Evolutionary conservation across 2,329 filamentous ascomycete species (phyloP).

Genomic region (Coniochaeta ligniaria): DNA sequence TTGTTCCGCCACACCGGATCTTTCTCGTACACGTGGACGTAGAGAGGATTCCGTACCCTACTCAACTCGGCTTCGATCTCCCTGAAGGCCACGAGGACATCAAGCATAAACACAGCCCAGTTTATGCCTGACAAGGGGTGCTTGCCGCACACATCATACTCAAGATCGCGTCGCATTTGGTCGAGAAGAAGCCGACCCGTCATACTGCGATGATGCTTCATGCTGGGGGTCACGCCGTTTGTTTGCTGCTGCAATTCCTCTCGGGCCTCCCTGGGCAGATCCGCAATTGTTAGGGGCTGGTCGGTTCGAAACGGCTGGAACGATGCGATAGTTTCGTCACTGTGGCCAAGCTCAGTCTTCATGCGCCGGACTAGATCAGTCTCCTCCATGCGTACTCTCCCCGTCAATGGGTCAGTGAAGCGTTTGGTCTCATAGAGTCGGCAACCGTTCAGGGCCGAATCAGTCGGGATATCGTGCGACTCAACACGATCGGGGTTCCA

Average conservation of each 20-base stretch:
- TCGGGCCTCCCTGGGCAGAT: neutral
- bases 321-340: constrained; percentile 4
- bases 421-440: constrained; percentile 20
- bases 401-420: constrained; percentile 17
- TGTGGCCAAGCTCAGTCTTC: constrained; percentile 10
- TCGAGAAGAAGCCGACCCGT: constrained; percentile 10
- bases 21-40: constrained; percentile 20
- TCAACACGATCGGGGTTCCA: constrained; percentile 29
- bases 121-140: constrained; percentile 24
- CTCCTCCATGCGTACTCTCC: constrained; percentile 18
- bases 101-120: constrained; percentile 19
- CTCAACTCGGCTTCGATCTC: constrained; percentile 20
- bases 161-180: constrained; percentile 18
- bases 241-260: neutral
- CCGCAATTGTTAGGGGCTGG: neutral
- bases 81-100: constrained; percentile 16
- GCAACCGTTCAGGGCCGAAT: constrained; percentile 16
- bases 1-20: constrained; percentile 9
- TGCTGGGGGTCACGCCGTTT: neutral
- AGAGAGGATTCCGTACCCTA: constrained; percentile 17
- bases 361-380: constrained; percentile 18
- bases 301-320: neutral
- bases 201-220: neutral
- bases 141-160: constrained; percentile 19
- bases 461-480: constrained; percentile 20